These are phyloP conservation scores for Colletotrichum chlorophyti DNA, from an alignment of 2,329 filamentous ascomycete species.

Conservation along the genomic window DNA sequence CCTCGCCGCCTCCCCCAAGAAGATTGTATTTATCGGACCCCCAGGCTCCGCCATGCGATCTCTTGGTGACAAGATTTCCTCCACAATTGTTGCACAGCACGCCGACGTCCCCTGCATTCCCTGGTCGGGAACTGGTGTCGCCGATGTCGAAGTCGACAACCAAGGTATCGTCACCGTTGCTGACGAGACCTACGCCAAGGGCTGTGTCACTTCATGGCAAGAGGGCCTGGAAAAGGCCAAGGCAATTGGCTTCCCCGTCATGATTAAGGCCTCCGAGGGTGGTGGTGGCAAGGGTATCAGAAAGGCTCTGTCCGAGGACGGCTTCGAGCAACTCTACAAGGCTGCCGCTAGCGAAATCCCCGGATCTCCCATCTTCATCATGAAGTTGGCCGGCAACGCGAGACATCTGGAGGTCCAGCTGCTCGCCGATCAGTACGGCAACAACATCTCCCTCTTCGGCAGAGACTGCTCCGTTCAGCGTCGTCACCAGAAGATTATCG, in stretches of 20 bases:
- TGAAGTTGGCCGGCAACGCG: slow-evolving; percentile 98
- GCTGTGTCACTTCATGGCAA: slow-evolving; percentile 87
- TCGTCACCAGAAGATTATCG: slow-evolving; percentile 99
- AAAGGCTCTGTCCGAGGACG: slow-evolving; percentile 85
- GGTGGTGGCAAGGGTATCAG: slow-evolving; percentile 99
- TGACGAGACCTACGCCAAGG: slow-evolving; percentile 85
- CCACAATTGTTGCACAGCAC: slow-evolving; percentile 98
- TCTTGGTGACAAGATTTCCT: slow-evolving; percentile 98
- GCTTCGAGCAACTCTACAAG: slow-evolving; percentile 89
- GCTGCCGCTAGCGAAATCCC: slow-evolving; percentile 97
- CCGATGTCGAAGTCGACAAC: slow-evolving; percentile 78
- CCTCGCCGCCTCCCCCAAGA: slow-evolving; percentile 93
- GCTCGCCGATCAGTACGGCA: slow-evolving; percentile 97
- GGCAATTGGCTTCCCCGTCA: slow-evolving; percentile 96
- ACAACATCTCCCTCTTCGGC: slow-evolving; percentile 98
- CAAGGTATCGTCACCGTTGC: slow-evolving; percentile 91
- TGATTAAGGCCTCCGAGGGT: slow-evolving; percentile 99
- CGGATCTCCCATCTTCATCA: slow-evolving; percentile 99
- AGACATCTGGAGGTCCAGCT: slow-evolving; percentile 97
- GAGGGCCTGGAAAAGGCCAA: slow-evolving; percentile 87
- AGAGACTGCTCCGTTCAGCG: slow-evolving; percentile 98
- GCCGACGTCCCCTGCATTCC: slow-evolving; percentile 96
- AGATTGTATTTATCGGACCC: slow-evolving; percentile 98
- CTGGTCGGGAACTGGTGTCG: slow-evolving; percentile 96
- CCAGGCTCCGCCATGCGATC: slow-evolving; percentile 99